Evolutionary conservation across 2,329 filamentous ascomycete genomes (phyloP).

Genomic region (Ploettnerulaceae sp.): DNA sequence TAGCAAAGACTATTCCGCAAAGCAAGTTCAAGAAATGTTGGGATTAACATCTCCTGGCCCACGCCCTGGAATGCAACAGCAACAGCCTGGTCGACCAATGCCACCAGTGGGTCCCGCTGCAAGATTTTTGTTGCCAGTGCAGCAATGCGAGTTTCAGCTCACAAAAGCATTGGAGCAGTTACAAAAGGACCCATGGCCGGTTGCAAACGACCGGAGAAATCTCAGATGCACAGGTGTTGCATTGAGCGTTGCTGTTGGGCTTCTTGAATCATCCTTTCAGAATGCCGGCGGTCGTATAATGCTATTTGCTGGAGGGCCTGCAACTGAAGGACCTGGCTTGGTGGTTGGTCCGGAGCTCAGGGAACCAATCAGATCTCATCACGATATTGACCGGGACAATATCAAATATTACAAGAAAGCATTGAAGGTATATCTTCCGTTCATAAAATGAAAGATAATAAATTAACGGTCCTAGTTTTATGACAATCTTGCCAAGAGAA

Average conservation of each 20-base stretch:
- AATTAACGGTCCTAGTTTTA: too few species aligned
- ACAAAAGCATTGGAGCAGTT: constrained; percentile 93
- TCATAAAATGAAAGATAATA: too few species aligned
- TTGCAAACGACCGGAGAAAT: constrained; percentile 85
- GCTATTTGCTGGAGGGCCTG: constrained; percentile 92
- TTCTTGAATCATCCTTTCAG: constrained; percentile 92
- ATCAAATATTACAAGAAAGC: constrained; percentile 99
- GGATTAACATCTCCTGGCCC: constrained; percentile 69
- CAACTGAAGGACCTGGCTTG: constrained; percentile 93
- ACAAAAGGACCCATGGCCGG: constrained; percentile 96
- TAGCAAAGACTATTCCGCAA: constrained; percentile 95
- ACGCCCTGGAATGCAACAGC: constrained; percentile 64
- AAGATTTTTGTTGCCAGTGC: constrained; percentile 87
- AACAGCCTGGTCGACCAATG: constrained; percentile 68
- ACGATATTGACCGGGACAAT: constrained; percentile 97
- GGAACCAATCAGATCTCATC: constrained; percentile 95
- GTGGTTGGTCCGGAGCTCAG: constrained; percentile 93
- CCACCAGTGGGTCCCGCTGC: constrained; percentile 76
- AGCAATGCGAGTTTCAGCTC: constrained; percentile 94
- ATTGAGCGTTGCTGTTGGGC: constrained; percentile 87
- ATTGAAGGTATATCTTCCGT: constrained; percentile 81
- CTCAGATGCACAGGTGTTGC: constrained; percentile 93
- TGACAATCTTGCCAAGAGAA: constrained; percentile 86
- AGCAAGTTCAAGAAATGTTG: constrained; percentile 99
- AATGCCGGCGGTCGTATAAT: constrained; percentile 94